Conservation (phyloP, 176 grass and related monocot species). For the Olyra latifolia region DNA sequence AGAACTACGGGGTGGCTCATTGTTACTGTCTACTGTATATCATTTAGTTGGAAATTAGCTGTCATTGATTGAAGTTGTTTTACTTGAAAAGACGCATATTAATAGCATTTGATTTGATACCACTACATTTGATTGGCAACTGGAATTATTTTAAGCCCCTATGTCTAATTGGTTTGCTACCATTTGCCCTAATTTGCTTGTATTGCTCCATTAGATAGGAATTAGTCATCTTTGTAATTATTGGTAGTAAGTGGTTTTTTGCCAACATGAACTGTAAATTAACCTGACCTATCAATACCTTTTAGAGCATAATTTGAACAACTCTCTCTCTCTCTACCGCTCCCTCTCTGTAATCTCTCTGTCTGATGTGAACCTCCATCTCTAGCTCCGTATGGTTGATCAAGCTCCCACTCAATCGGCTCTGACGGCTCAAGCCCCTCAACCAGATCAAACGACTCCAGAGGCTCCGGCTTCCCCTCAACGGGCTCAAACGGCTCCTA, state of each 20-base stretch:
- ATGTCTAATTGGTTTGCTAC: not conserved
- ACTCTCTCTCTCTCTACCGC: too few relatives aligned
- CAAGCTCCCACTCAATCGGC: too few relatives aligned
- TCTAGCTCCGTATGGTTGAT: too few relatives aligned
- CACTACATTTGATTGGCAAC: not conserved
- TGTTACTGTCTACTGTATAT: conserved; percentile 5
- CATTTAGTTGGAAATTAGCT: not conserved
- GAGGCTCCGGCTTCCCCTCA: too few relatives aligned
- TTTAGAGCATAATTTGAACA: not conserved
- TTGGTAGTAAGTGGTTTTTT: conserved; percentile 2
- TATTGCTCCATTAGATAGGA: not conserved
- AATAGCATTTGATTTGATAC: not conserved
- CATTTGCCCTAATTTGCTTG: conserved; percentile 1
- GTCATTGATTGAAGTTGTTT: not conserved
- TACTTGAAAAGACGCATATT: not conserved
- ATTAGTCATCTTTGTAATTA: not conserved
- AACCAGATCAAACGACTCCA: too few relatives aligned
- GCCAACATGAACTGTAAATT: not conserved
- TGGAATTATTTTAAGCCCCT: not conserved
- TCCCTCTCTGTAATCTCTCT: too few relatives aligned
- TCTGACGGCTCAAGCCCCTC: too few relatives aligned
- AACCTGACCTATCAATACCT: not conserved
- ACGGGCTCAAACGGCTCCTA: too few relatives aligned
- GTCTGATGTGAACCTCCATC: too few relatives aligned
- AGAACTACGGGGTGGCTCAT: not conserved